Conservation (phyloP, 495 filamentous ascomycete species). For the Aspergillus sclerotioniger region DNA sequence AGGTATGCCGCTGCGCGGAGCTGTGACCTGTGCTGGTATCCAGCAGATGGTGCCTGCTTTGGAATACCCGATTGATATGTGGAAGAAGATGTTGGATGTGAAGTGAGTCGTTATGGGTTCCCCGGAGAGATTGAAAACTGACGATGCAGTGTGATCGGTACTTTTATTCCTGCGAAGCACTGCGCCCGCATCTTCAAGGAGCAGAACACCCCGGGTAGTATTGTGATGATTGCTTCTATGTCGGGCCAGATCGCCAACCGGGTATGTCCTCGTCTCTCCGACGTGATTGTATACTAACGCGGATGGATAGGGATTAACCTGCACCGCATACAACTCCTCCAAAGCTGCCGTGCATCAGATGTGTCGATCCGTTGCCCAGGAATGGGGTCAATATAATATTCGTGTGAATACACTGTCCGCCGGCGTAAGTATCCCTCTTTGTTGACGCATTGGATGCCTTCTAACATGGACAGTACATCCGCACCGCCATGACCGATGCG, state of each 20-base stretch:
- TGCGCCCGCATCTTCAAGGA: slow-evolving; percentile 66
- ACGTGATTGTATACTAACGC: not conserved
- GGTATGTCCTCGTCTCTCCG: slow-evolving; percentile 20
- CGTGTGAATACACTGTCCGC: slow-evolving; percentile 43
- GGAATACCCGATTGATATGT: slow-evolving; percentile 62
- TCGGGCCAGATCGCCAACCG: slow-evolving; percentile 72
- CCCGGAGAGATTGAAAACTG: not conserved
- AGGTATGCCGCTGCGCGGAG: slow-evolving; percentile 58
- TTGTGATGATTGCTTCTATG: slow-evolving; percentile 76
- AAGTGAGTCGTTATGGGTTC: slow-evolving; percentile 37
- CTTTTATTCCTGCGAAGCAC: slow-evolving; percentile 69
- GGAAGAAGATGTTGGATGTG: slow-evolving; percentile 63
- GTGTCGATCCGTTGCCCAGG: slow-evolving; percentile 61
- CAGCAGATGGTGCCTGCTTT: slow-evolving; percentile 61
- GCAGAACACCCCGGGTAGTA: slow-evolving; percentile 50
- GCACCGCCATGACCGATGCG: slow-evolving; percentile 35
- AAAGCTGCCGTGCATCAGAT: slow-evolving; percentile 67
- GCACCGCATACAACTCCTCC: slow-evolving; percentile 65
- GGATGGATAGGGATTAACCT: slow-evolving; percentile 50
- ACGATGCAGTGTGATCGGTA: slow-evolving; percentile 55
- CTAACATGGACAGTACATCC: slow-evolving; percentile 34
- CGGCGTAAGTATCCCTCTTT: slow-evolving; percentile 53
- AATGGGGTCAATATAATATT: slow-evolving; percentile 48
- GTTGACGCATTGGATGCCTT: slow-evolving; percentile 35
- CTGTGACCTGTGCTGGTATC: slow-evolving; percentile 83